These are phyloP conservation scores for Leccinum longicurvipes DNA, from an alignment of 768 basidiomycete species.

Conservation along the genomic window DNA sequence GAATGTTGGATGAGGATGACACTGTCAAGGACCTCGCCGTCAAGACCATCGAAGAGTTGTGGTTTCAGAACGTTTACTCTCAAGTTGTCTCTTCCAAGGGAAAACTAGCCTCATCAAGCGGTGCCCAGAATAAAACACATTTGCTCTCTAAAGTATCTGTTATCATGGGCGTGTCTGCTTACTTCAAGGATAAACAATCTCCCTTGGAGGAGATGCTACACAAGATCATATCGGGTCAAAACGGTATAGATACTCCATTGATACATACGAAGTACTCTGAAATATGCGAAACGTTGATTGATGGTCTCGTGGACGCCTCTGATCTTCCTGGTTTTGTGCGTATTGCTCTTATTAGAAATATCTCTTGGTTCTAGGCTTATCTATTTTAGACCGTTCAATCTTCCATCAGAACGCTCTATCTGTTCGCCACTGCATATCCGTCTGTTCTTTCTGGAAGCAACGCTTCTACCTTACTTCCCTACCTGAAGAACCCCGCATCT, in stretches of 20 bases:
- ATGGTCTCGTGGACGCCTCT: conserved; percentile 84
- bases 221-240: conserved; percentile 75
- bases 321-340: conserved; percentile 74
- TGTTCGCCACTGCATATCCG: conserved; percentile 81
- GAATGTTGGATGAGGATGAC: conserved; percentile 92
- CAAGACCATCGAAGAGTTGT: conserved; percentile 87
- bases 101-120: conserved; percentile 28
- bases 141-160: conserved; percentile 68
- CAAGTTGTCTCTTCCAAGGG: conserved; percentile 38
- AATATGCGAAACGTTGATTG: conserved; percentile 83
- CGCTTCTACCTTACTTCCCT: conserved; percentile 84
- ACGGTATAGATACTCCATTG: conserved; percentile 46
- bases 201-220: conserved; percentile 83
- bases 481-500: conserved; percentile 77
- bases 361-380: neutral
- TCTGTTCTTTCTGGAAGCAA: conserved; percentile 78
- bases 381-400: conserved; percentile 67
- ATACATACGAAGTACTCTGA: conserved; percentile 72
- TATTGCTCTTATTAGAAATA: conserved; percentile 6
- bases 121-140: conserved; percentile 48
- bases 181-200: conserved; percentile 80
- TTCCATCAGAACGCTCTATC: conserved; percentile 80
- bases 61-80: conserved; percentile 56
- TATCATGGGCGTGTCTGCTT: conserved; percentile 81
- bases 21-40: conserved; percentile 90